Conservation (phyloP, 2,329 filamentous ascomycete genomes). For the Mycocentrospora acerina region DNA sequence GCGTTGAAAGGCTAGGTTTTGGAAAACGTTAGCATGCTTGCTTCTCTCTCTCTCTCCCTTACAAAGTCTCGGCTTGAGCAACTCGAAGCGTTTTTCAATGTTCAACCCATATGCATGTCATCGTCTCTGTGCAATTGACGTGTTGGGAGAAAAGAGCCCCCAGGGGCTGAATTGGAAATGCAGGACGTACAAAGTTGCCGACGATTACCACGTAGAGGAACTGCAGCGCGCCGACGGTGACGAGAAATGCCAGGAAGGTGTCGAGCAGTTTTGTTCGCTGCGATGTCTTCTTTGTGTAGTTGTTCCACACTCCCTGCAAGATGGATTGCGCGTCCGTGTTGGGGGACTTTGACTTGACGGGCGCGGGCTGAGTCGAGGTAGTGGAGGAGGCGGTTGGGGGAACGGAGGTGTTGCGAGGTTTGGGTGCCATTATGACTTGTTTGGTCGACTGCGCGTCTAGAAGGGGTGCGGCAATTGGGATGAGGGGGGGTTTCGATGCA, state of each 20-base stretch:
- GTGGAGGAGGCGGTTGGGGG: conserved; percentile 14
- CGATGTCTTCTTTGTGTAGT: conserved; percentile 79
- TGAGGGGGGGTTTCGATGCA: conserved; percentile 11
- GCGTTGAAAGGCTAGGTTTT: conserved; percentile 96
- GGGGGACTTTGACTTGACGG: conserved; percentile 25
- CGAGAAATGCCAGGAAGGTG: conserved; percentile 83
- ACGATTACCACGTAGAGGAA: conserved; percentile 90
- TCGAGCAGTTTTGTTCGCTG: conserved; percentile 93
- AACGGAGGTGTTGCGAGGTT: conserved; percentile 24
- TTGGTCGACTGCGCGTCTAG: conserved; percentile 4
- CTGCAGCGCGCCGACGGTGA: conserved; percentile 83
- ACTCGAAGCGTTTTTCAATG: too few relatives aligned
- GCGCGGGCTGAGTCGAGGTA: conserved; percentile 17
- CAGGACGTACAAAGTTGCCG: conserved; percentile 82
- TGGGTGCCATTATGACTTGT: conserved; percentile 33
- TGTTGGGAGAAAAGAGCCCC: too few relatives aligned
- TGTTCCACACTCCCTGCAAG: conserved; percentile 67
- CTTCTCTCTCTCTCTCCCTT: too few relatives aligned
- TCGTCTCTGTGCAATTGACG: too few relatives aligned
- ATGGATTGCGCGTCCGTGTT: conserved; percentile 57
- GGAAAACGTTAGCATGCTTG: conserved; percentile 1
- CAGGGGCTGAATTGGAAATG: background rate
- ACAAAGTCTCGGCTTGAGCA: too few relatives aligned
- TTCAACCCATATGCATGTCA: too few relatives aligned
- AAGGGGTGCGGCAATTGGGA: conserved; percentile 4